Conservation (phyloP, 2,329 filamentous ascomycete genomes). For the Coleophoma crateriformis region DNA sequence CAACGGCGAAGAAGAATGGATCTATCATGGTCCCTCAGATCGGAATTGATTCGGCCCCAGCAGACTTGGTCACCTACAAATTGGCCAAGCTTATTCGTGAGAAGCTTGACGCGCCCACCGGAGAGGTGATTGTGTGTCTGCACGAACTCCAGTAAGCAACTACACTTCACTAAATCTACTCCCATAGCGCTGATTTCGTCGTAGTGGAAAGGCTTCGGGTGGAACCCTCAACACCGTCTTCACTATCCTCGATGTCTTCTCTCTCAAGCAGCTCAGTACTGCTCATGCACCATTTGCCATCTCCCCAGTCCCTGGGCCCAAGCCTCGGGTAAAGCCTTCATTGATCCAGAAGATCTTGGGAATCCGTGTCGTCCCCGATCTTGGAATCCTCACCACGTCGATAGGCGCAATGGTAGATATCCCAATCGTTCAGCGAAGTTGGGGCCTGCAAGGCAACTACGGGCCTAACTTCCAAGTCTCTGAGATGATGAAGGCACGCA, state of each 20-base stretch:
- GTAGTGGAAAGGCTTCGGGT: slow-evolving; percentile 49
- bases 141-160: slow-evolving; percentile 33
- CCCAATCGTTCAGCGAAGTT: slow-evolving; percentile 53
- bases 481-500: slow-evolving; percentile 47
- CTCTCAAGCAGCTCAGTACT: slow-evolving; percentile 38
- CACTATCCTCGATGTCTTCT: slow-evolving; percentile 47
- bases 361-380: slow-evolving; percentile 38
- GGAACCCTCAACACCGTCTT: slow-evolving; percentile 66
- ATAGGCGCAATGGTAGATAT: slow-evolving; percentile 43
- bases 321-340: slow-evolving; percentile 24
- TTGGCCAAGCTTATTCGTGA: slow-evolving; percentile 42
- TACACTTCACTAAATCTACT: not conserved
- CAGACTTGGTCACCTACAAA: slow-evolving; percentile 49
- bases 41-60: slow-evolving; percentile 56
- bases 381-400: slow-evolving; percentile 52
- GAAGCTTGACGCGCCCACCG: slow-evolving; percentile 41
- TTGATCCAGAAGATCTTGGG: slow-evolving; percentile 44
- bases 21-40: slow-evolving; percentile 56
- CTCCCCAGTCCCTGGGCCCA: slow-evolving; percentile 44
- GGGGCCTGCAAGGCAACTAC: slow-evolving; percentile 53
- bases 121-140: slow-evolving; percentile 47
- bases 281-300: slow-evolving; percentile 46
- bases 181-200: not conserved
- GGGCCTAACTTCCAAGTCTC: slow-evolving; percentile 55
- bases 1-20: slow-evolving; percentile 44